Percentiles rank a stretch among this genome's conserved stretches.
phyloP scores from a whole-genome alignment of 805 yeast species.

The Metschnikowia lachancei region DNA sequence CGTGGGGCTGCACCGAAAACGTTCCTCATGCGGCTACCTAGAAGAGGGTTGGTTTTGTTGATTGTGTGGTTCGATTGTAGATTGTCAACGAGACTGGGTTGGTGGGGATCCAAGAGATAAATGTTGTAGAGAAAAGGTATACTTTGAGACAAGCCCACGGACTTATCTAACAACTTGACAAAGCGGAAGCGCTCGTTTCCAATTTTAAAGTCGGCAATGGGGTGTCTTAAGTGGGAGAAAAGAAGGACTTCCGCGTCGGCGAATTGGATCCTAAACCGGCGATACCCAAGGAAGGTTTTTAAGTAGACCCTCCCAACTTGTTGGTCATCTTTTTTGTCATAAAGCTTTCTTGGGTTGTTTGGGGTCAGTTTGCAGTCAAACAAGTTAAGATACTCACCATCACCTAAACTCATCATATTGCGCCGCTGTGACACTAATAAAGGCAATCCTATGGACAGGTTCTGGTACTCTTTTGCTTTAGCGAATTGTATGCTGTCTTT shows the following conservation, averaged over 20 bases:
- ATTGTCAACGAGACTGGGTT: constrained; percentile 12
- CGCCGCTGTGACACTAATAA: constrained; percentile 10
- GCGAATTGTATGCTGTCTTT: constrained; percentile 3
- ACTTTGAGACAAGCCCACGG: not conserved
- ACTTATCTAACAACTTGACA: constrained; percentile 1
- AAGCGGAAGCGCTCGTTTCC: constrained; percentile 11
- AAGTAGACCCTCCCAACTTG: constrained; percentile 8
- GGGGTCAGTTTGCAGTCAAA: constrained; percentile 13
- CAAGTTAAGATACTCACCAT: constrained; percentile 5
- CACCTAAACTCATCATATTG: constrained; percentile 8
- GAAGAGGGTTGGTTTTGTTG: constrained; percentile 4
- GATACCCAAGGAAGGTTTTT: constrained; percentile 9
- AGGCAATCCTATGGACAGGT: constrained; percentile 11
- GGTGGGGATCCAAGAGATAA: constrained; percentile 6
- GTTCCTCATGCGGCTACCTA: constrained; percentile 7
- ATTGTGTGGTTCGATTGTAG: constrained; percentile 9
- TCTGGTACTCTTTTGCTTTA: constrained; percentile 14
- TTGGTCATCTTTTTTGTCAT: constrained; percentile 12
- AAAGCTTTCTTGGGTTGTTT: constrained; percentile 11
- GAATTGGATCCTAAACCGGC: constrained; percentile 11
- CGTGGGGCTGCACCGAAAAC: not conserved
- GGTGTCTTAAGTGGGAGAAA: constrained; percentile 10
- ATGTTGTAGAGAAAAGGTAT: constrained; percentile 11
- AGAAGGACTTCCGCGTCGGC: constrained; percentile 7
- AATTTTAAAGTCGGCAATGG: constrained; percentile 12